Conservation (phyloP, 139 green algal genomes). For the Micractinium sp. region DNA sequence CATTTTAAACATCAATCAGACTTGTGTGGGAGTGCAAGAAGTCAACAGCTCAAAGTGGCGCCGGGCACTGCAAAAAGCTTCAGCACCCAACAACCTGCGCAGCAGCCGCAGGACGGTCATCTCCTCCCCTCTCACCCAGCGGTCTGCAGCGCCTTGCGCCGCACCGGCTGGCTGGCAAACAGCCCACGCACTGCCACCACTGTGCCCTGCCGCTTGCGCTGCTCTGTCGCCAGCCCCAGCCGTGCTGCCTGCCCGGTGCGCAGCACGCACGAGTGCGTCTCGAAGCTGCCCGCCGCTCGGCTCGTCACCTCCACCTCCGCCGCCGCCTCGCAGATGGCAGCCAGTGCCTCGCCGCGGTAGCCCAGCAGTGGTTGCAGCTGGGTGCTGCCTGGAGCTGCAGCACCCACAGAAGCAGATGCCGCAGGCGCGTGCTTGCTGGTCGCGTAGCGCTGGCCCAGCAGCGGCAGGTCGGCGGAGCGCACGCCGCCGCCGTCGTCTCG, state of each 20-base stretch:
- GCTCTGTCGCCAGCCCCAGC: constrained; percentile 37
- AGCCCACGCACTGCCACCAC: constrained; percentile 40
- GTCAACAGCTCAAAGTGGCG: neutral
- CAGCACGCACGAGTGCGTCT: constrained; percentile 51
- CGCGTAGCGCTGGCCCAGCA: constrained; percentile 28
- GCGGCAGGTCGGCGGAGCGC: constrained; percentile 6
- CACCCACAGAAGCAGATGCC: neutral
- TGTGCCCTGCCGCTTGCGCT: constrained; percentile 47
- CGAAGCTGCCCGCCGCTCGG: constrained; percentile 55
- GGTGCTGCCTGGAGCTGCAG: neutral
- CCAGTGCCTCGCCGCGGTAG: constrained; percentile 65
- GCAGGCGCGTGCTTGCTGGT: constrained; percentile 44
- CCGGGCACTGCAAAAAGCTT: neutral
- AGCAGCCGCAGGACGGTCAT: neutral
- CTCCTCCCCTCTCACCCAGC: constrained; percentile 22
- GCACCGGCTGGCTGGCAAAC: constrained; percentile 55
- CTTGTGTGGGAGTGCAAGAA: neutral
- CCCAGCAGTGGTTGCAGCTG: constrained; percentile 28
- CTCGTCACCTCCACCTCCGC: constrained; percentile 54
- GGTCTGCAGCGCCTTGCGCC: constrained; percentile 5
- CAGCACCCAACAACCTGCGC: neutral
- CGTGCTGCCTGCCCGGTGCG: neutral
- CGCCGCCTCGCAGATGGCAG: constrained; percentile 37
- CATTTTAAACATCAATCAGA: neutral
- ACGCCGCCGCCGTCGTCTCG: constrained; percentile 63